phyloP scores from a whole-genome alignment of 768 basidiomycete genomes.

The Lentinula detonsa region DNA sequence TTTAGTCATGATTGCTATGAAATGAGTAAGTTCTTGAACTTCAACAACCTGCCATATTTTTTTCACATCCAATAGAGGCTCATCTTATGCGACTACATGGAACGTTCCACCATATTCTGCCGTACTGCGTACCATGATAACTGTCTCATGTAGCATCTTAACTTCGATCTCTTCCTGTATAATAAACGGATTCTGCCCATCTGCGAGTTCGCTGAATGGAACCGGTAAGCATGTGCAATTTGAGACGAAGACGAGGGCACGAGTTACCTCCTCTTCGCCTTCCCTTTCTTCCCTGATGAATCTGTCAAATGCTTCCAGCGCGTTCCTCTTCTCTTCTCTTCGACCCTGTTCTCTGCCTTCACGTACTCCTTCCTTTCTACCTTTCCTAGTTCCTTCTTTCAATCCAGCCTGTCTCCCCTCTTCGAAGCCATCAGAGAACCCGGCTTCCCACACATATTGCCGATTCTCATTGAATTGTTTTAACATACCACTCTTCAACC shows the following conservation, averaged over 20 bases:
- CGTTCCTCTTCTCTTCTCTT: constrained; percentile 46
- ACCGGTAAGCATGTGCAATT: constrained; percentile 6
- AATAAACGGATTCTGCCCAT: constrained; percentile 23
- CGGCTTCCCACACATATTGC: constrained; percentile 39
- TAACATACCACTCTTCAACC: constrained; percentile 30
- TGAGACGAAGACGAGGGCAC: not conserved
- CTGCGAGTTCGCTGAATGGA: constrained; percentile 21
- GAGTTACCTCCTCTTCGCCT: constrained; percentile 18
- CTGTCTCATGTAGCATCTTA: too few relatives aligned
- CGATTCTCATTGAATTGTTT: constrained; percentile 37
- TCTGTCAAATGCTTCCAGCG: constrained; percentile 52
- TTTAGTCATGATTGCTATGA: not conserved
- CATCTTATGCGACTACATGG: not conserved
- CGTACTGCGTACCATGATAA: not conserved
- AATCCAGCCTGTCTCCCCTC: constrained; percentile 36
- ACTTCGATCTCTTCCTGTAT: not conserved
- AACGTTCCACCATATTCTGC: not conserved
- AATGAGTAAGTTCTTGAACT: not conserved
- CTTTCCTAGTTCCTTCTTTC: constrained; percentile 34
- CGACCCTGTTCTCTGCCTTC: constrained; percentile 31
- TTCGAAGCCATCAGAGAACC: constrained; percentile 39
- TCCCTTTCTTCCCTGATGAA: constrained; percentile 43
- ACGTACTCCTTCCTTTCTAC: constrained; percentile 30
- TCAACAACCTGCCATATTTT: too few relatives aligned
- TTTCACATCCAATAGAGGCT: not conserved